phyloP scores from a whole-genome alignment of 129 eudicot genomes.

The Lonicera japonica region DNA sequence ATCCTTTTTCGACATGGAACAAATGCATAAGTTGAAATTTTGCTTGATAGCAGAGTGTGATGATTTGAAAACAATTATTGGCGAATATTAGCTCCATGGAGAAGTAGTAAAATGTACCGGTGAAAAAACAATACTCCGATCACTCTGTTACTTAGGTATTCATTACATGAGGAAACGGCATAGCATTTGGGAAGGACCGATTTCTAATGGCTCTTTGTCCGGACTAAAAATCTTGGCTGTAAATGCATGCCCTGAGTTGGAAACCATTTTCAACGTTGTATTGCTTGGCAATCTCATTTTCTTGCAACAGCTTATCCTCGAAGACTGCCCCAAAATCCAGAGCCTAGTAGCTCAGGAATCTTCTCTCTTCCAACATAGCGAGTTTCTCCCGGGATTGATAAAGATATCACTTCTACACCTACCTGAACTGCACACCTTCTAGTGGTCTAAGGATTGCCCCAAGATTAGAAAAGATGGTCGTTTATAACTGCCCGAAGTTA shows the following conservation, averaged over 20 bases:
- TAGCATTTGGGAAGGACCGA: constrained; percentile 27
- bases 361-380: background rate
- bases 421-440: constrained; percentile 23
- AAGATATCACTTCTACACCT: constrained; percentile 27
- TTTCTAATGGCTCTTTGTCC: constrained; percentile 10
- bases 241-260: constrained; percentile 32
- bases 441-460: constrained; percentile 18
- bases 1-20: constrained; percentile 13
- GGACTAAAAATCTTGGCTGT: constrained; percentile 23
- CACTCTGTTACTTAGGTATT: constrained; percentile 25
- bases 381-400: constrained; percentile 22
- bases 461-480: constrained; percentile 13
- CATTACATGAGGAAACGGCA: constrained; percentile 29
- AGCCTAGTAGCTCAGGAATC: constrained; percentile 2
- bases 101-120: background rate
- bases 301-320: constrained; percentile 20
- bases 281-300: background rate
- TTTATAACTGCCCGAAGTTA: constrained; percentile 34
- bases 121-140: background rate
- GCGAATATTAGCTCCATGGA: constrained; percentile 14
- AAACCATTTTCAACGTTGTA: background rate
- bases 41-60: constrained; percentile 42
- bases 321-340: constrained; percentile 23
- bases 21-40: constrained; percentile 12
- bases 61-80: constrained; percentile 26